Base-by-base conservation (phyloP, 2,329 filamentous ascomycete species). In the Trichocomaceae sp. region DNA sequence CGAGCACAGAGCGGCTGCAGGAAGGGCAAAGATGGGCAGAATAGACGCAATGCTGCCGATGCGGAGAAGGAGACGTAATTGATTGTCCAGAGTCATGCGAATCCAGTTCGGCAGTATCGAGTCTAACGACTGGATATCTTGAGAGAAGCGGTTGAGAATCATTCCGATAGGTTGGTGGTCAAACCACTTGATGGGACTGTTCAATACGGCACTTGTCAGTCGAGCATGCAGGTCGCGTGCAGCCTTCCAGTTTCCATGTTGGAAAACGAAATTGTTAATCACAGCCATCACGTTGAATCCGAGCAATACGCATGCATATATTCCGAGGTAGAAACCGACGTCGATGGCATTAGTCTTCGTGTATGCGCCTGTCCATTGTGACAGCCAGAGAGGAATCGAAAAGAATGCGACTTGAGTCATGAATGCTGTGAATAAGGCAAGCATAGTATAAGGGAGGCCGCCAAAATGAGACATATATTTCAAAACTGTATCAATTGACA, bases 91-190 rank as follows among this genome's bases (percentile, higher is more conserved):
- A 0, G 81, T 62, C 45, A 66, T 62, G 26, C 64, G 59, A 26
- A 63, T 66, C 70, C 79, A 73, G 2, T 69, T 66, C 19, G 74
- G 72, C 10, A 90, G 73, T 37, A 81, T 77, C 5, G 80, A 83
- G 69, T 92, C 88, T 47, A 91, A 80, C 42, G 83, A 79, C 61
- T 84, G 83, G 68, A 92, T 90, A 69, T 92, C 88, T 5, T 84
- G 78, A 0, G 86, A 88, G 67, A 90, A 89, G 2, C 88, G 80
- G 69, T 92, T 91, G 17, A 91, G 75, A 39, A 91, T 81, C 45
- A 87, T 81, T 1, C 88, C 88, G 1, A 89, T 76, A 0, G 88
- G 88, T 0, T 89, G 84, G 0, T 87, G 90, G 64, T 91, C 88
- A 39, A 91, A 77, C 86, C 86, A 90, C 58, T 86, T 75, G 10